A percentile compares a stretch with the other conserved stretches of the same genome.
Conservation (phyloP, 2,329 filamentous ascomycete genomes). For the Beauveria caledonica region DNA sequence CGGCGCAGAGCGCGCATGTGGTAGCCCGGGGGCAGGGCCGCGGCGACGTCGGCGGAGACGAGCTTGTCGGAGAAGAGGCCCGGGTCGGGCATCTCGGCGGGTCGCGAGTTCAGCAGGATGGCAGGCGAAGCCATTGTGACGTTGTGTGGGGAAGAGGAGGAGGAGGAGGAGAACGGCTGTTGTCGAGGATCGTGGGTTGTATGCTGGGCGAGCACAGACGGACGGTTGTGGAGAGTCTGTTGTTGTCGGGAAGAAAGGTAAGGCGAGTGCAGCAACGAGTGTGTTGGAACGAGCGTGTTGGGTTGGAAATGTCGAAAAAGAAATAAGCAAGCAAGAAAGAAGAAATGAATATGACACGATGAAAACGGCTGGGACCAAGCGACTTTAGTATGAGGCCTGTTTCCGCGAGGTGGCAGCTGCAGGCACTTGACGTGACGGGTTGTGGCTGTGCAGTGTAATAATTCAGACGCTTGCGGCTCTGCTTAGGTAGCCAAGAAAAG, state of each 20-base stretch:
- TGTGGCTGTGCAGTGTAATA: background rate
- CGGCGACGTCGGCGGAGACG: conserved; percentile 66
- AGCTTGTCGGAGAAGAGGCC: conserved; percentile 72
- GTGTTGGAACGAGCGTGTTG: background rate
- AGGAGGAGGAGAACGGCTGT: background rate
- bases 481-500: too few relatives aligned
- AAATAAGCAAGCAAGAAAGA: background rate
- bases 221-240: background rate
- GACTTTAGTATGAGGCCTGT: background rate
- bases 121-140: conserved; percentile 4
- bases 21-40: conserved; percentile 72
- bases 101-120: conserved; percentile 10
- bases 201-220: background rate
- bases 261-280: background rate
- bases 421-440: background rate
- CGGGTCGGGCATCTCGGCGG: conserved; percentile 10
- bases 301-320: background rate
- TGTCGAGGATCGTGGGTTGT: background rate
- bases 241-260: background rate
- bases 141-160: background rate
- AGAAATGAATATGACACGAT: background rate
- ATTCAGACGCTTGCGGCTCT: too few relatives aligned
- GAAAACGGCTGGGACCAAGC: background rate
- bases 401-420: background rate
- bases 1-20: conserved; percentile 70